These are phyloP conservation scores for Phytophthora colocasiae DNA, from an alignment of 352 stramenopile species.

Conservation along the genomic window DNA sequence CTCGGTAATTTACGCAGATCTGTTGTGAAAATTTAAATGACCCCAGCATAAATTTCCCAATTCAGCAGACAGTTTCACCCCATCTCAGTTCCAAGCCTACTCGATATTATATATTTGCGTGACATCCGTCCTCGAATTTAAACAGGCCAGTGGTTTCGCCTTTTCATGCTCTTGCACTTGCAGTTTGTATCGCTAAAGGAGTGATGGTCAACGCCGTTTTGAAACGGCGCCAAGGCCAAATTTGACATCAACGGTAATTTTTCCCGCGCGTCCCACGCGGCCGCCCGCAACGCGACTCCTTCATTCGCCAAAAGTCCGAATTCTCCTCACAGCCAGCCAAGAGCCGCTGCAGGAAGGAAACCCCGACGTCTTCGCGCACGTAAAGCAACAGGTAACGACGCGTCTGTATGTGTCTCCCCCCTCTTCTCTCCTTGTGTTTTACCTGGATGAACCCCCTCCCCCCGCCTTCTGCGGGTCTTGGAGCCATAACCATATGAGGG, in stretches of 20 bases:
- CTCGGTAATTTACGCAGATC: slow-evolving; percentile 14
- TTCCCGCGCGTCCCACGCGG: slow-evolving; percentile 30
- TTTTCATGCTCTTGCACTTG: slow-evolving; percentile 14
- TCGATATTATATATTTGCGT: not conserved
- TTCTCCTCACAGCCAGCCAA: slow-evolving; percentile 80
- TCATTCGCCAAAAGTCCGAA: slow-evolving; percentile 90
- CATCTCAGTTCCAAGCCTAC: not conserved
- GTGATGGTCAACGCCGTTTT: slow-evolving; percentile 31
- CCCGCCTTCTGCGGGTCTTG: not conserved
- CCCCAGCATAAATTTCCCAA: slow-evolving; percentile 18
- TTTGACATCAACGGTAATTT: slow-evolving; percentile 42
- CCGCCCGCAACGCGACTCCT: slow-evolving; percentile 45
- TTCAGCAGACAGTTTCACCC: slow-evolving; percentile 23
- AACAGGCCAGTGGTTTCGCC: slow-evolving; percentile 39
- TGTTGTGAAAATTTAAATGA: slow-evolving; percentile 15
- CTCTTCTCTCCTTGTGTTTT: not conserved
- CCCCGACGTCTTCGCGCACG: slow-evolving; percentile 32
- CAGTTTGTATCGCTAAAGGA: slow-evolving; percentile 19
- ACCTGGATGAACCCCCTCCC: not conserved
- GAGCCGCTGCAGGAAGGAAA: slow-evolving; percentile 54
- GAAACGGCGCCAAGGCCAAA: slow-evolving; percentile 33
- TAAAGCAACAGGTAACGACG: slow-evolving; percentile 55
- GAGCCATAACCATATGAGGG: slow-evolving; percentile 20
- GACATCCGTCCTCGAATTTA: slow-evolving; percentile 25
- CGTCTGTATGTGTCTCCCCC: not conserved